Percentiles rank a stretch among this genome's conserved stretches.
phyloP scores from a whole-genome alignment of 257 asterid species.

The Cynanchum wilfordii region DNA sequence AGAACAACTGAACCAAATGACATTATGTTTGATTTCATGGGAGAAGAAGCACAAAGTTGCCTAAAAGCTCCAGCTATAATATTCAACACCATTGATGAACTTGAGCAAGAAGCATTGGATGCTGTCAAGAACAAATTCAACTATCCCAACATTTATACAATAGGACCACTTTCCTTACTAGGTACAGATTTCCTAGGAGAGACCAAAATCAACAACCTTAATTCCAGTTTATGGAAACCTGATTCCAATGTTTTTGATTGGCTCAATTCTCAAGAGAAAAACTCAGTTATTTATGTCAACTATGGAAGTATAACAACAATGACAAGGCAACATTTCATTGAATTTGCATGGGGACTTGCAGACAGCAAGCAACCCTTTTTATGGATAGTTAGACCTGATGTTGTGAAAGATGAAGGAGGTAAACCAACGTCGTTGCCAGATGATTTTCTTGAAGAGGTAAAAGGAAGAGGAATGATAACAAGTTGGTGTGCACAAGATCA shows the following conservation, averaged over 20 bases:
- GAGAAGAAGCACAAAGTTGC: conserved; percentile 42
- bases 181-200: conserved; percentile 14
- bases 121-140: conserved; percentile 31
- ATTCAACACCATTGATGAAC: conserved; percentile 45
- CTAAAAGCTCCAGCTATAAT: conserved; percentile 38
- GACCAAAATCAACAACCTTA: conserved; percentile 21
- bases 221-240: conserved; percentile 28
- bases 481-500: conserved; percentile 49
- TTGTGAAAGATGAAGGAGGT: conserved; percentile 22
- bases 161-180: conserved; percentile 48
- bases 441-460: conserved; percentile 36
- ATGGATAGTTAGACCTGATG: conserved; percentile 51
- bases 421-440: conserved; percentile 13
- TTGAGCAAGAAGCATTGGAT: conserved; percentile 37
- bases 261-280: conserved; percentile 29
- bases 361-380: conserved; percentile 37
- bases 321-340: conserved; percentile 32
- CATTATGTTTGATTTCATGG: conserved; percentile 45
- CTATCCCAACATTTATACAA: conserved; percentile 34
- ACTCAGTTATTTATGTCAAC: conserved; percentile 46
- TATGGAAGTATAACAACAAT: conserved; percentile 50
- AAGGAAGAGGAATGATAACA: conserved; percentile 35
- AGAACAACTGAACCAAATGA: conserved; percentile 49
- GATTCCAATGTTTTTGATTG: conserved; percentile 35
- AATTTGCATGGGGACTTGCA: conserved; percentile 58